Evolutionary conservation across 176 grass and related monocot species (phyloP).

Genomic region (Elymus sibiricus): DNA sequence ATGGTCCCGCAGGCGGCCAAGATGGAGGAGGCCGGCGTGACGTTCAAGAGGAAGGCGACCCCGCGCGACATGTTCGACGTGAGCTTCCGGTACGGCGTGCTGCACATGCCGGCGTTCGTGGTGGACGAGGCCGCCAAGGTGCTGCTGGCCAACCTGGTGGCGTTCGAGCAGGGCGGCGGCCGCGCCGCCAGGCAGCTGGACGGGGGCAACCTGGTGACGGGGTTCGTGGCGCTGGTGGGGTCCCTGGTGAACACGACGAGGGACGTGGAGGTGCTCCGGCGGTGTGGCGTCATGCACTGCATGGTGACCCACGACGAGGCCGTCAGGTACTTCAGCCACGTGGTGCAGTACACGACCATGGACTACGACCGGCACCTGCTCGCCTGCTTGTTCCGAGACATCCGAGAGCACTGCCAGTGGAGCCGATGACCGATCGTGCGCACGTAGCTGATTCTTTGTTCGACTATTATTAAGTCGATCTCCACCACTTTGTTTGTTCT

Average conservation of each 20-base stretch:
- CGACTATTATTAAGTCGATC: neutral
- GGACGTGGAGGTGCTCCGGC: conserved; percentile 49
- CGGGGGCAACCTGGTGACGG: conserved; percentile 35
- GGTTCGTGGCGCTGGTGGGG: conserved; percentile 42
- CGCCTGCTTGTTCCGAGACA: conserved; percentile 41
- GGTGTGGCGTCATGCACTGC: conserved; percentile 51
- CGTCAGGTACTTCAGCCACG: conserved; percentile 48
- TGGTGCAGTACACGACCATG: conserved; percentile 50
- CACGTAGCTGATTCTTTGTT: neutral
- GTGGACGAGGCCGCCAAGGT: conserved; percentile 43
- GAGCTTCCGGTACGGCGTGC: conserved; percentile 40
- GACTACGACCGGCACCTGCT: conserved; percentile 50
- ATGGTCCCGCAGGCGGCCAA: conserved; percentile 44
- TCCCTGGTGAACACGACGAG: conserved; percentile 42
- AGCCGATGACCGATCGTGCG: conserved; percentile 24
- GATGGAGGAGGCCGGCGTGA: conserved; percentile 47
- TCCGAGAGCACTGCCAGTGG: conserved; percentile 49
- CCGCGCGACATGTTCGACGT: conserved; percentile 44
- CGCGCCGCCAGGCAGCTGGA: conserved; percentile 30
- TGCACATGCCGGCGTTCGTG: conserved; percentile 47
- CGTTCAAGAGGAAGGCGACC: conserved; percentile 43
- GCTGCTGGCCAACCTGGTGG: conserved; percentile 50
- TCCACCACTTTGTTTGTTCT: neutral
- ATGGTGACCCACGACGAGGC: conserved; percentile 56
- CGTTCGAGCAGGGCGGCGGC: conserved; percentile 48